phyloP scores from a whole-genome alignment of 345 rosid species.

The Dipteronia sinensis region DNA sequence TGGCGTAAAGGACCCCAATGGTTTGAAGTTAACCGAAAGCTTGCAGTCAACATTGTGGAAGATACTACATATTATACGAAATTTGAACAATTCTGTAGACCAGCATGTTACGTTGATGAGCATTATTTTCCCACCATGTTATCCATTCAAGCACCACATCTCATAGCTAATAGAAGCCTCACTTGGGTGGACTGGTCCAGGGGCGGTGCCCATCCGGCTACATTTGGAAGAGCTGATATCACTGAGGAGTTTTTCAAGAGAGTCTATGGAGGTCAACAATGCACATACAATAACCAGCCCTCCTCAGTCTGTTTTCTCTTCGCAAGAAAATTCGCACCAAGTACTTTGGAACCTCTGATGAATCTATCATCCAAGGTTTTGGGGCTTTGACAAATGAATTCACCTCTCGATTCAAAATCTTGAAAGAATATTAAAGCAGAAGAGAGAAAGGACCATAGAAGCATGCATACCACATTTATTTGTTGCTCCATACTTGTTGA shows the following conservation, averaged over 20 bases:
- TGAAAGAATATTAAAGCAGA: neutral
- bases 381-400: conserved; percentile 30
- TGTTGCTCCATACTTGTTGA: conserved; percentile 10
- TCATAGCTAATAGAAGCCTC: conserved; percentile 77
- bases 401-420: neutral
- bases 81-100: conserved; percentile 73
- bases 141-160: conserved; percentile 60
- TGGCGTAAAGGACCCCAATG: conserved; percentile 98
- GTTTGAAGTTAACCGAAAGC: conserved; percentile 83
- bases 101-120: conserved; percentile 92
- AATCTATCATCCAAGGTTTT: conserved; percentile 46
- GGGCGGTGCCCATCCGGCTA: conserved; percentile 93
- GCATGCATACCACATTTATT: neutral
- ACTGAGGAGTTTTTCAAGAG: conserved; percentile 62
- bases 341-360: conserved; percentile 69
- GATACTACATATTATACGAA: conserved; percentile 65
- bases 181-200: conserved; percentile 99
- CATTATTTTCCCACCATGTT: conserved; percentile 97
- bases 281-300: conserved; percentile 59
- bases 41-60: conserved; percentile 66
- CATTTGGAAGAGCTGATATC: conserved; percentile 73
- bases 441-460: neutral
- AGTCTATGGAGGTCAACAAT: conserved; percentile 40
- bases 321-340: conserved; percentile 85
- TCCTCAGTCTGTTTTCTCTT: conserved; percentile 60